Evolutionary conservation across 805 yeast species (phyloP).

Genomic region (Metschnikowia proteae): DNA sequence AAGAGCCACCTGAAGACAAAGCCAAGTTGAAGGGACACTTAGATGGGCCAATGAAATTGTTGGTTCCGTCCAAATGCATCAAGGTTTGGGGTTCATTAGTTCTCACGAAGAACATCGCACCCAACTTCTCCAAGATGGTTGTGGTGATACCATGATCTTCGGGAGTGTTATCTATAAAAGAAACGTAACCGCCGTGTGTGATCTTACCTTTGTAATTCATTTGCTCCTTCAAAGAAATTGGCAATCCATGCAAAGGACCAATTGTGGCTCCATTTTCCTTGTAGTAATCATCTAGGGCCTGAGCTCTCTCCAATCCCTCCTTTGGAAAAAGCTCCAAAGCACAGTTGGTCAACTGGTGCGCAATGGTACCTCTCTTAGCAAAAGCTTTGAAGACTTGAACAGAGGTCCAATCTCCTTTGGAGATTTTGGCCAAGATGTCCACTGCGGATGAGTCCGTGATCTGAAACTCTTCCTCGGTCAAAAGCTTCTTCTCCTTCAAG

Average conservation of each 20-base stretch:
- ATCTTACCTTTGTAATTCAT: conserved; percentile 49
- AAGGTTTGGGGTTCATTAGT: conserved; percentile 67
- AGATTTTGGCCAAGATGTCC: conserved; percentile 41
- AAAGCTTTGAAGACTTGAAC: conserved; percentile 56
- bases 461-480: conserved; percentile 35
- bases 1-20: conserved; percentile 67
- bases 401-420: conserved; percentile 45
- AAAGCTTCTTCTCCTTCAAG: conserved; percentile 32
- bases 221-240: conserved; percentile 64
- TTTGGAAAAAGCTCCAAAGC: conserved; percentile 59
- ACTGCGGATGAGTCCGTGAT: conserved; percentile 45
- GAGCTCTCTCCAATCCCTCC: conserved; percentile 56
- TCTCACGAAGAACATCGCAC: conserved; percentile 62
- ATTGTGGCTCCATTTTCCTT: conserved; percentile 45
- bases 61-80: conserved; percentile 65
- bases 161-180: conserved; percentile 45
- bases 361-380: conserved; percentile 60
- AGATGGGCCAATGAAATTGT: conserved; percentile 57
- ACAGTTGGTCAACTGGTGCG: conserved; percentile 61
- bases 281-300: conserved; percentile 49
- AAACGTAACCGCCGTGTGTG: conserved; percentile 60
- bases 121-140: conserved; percentile 46
- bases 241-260: conserved; percentile 68
- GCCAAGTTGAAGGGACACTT: conserved; percentile 55
- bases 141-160: conserved; percentile 45